A percentile compares a stretch with the other conserved stretches of the same genome.
phyloP scores from a whole-genome alignment of 345 rosid genomes.

The Euphorbia lathyris region DNA sequence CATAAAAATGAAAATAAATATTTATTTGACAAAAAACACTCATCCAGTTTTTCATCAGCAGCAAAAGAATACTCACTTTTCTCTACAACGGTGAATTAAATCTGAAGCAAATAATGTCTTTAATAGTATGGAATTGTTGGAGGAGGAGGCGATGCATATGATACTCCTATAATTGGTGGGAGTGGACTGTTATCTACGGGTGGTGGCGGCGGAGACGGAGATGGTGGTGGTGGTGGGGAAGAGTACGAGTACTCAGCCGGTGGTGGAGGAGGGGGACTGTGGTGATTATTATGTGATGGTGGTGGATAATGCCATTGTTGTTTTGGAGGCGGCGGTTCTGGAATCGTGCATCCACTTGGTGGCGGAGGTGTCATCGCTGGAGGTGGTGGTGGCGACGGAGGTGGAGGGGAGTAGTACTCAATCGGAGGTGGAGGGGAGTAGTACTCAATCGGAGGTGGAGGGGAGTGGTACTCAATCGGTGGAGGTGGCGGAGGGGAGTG shows the following conservation, averaged over 20 bases:
- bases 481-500: slow-evolving; percentile 30
- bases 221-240: slow-evolving; percentile 14
- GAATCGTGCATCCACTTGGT: slow-evolving; percentile 6
- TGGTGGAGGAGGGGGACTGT: slow-evolving; percentile 17
- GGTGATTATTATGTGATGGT: slow-evolving; percentile 14
- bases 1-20: too few species aligned
- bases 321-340: slow-evolving; percentile 20
- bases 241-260: slow-evolving; percentile 13
- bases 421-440: slow-evolving; percentile 19
- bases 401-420: slow-evolving; percentile 8
- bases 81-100: too few species aligned
- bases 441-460: too few species aligned
- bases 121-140: slow-evolving; percentile 53
- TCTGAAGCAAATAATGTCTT: not conserved
- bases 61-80: too few species aligned
- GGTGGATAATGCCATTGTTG: slow-evolving; percentile 25
- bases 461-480: slow-evolving; percentile 1
- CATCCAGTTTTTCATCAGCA: too few species aligned
- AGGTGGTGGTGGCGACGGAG: slow-evolving; percentile 13
- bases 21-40: too few species aligned
- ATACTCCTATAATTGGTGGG: slow-evolving; percentile 54
- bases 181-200: slow-evolving; percentile 32
- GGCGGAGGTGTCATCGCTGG: slow-evolving; percentile 24
- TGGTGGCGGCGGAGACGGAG: slow-evolving; percentile 22
- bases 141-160: slow-evolving; percentile 59